phyloP scores from a whole-genome alignment of 2,329 filamentous ascomycete genomes.

The Lachnellula occidentalis region DNA sequence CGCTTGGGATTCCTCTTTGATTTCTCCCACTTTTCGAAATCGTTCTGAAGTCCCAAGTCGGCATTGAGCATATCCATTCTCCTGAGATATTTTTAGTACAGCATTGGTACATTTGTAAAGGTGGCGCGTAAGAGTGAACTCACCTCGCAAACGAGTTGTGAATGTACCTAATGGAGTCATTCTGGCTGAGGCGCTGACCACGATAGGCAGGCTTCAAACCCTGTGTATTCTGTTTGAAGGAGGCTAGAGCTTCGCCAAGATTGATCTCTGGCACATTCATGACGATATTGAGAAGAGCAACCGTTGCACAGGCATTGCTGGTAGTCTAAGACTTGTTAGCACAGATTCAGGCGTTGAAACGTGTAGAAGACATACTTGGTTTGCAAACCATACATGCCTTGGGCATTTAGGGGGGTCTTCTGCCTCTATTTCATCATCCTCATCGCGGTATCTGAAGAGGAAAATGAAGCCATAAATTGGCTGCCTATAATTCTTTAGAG shows the following conservation, averaged over 20 bases:
- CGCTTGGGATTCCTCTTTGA: slow-evolving; percentile 28
- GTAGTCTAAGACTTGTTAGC: slow-evolving; percentile 50
- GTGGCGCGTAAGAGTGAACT: slow-evolving; percentile 15
- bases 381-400: slow-evolving; percentile 82
- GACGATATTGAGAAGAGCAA: slow-evolving; percentile 86
- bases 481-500: slow-evolving; percentile 45
- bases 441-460: slow-evolving; percentile 65
- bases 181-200: slow-evolving; percentile 69
- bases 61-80: slow-evolving; percentile 71
- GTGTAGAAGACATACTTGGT: slow-evolving; percentile 56
- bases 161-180: slow-evolving; percentile 69
- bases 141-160: slow-evolving; percentile 84
- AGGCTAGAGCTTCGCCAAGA: slow-evolving; percentile 63
- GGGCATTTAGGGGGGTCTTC: slow-evolving; percentile 52
- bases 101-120: not conserved
- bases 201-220: slow-evolving; percentile 65
- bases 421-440: slow-evolving; percentile 39
- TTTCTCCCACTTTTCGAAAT: slow-evolving; percentile 31
- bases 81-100: slow-evolving; percentile 33
- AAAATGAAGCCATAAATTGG: slow-evolving; percentile 86
- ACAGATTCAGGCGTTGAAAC: not conserved
- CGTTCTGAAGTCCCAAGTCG: slow-evolving; percentile 59
- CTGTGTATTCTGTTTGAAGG: slow-evolving; percentile 69
- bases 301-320: slow-evolving; percentile 83
- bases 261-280: slow-evolving; percentile 69